Percentiles rank a stretch among this genome's conserved stretches.
Conservation (phyloP, 2,329 filamentous ascomycete genomes). For the Alternaria metachromatica region DNA sequence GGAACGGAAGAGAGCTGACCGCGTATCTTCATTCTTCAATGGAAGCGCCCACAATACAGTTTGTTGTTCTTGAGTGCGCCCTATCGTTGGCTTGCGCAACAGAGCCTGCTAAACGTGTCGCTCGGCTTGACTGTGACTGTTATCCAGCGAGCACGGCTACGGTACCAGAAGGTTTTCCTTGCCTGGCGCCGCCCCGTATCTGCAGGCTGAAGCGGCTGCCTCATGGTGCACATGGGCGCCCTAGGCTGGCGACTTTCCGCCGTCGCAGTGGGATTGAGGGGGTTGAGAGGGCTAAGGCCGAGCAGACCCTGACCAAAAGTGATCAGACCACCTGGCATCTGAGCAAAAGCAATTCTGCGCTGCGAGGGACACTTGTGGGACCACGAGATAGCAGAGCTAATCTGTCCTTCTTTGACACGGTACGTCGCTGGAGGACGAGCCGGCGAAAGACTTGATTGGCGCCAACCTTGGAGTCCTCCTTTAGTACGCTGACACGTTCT, state of each 20-base stretch:
- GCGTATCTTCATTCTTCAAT: neutral
- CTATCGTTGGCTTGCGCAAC: conserved; percentile 12
- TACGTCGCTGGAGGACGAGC: conserved; percentile 4
- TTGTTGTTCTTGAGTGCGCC: neutral
- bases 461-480: neutral
- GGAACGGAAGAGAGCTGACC: neutral
- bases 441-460: neutral
- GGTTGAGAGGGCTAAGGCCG: neutral
- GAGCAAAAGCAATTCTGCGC: conserved; percentile 12
- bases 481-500: conserved; percentile 13
- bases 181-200: neutral
- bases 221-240: conserved; percentile 3
- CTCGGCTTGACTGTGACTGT: conserved; percentile 9
- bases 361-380: neutral
- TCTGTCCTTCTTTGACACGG: neutral
- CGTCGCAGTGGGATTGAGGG: neutral
- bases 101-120: conserved; percentile 11
- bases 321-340: neutral
- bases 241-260: neutral
- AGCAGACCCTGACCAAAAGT: neutral
- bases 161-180: conserved; percentile 2
- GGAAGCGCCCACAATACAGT: neutral
- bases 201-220: conserved; percentile 2
- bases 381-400: conserved; percentile 2
- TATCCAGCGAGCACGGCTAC: neutral